A percentile compares a stretch with the other conserved stretches of the same genome.
These are phyloP conservation scores for Xylaria sp. DNA, from an alignment of 2,329 filamentous ascomycete genomes.

Conservation along the genomic window DNA sequence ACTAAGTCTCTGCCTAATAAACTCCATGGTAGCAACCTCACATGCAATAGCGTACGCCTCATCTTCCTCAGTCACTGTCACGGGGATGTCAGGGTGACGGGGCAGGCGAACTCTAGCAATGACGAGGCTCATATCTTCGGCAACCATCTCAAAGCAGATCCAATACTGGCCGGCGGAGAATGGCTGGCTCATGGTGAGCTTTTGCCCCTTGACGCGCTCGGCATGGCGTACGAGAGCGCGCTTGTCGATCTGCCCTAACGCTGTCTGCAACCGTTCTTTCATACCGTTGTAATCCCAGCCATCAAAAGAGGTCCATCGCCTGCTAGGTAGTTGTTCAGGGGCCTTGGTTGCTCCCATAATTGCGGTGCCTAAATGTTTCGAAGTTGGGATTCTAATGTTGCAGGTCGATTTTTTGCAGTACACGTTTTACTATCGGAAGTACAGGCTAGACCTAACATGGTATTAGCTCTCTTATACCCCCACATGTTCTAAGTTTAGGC, in stretches of 20 bases:
- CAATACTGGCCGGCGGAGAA: slow-evolving; percentile 48
- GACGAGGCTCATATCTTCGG: slow-evolving; percentile 12
- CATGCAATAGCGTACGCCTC: slow-evolving; percentile 29
- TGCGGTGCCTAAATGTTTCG: not conserved
- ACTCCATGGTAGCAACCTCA: slow-evolving; percentile 33
- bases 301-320: slow-evolving; percentile 35
- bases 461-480: no score
- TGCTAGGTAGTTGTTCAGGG: slow-evolving; percentile 48
- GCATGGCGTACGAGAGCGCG: slow-evolving; percentile 40
- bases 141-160: slow-evolving; percentile 33
- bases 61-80: slow-evolving; percentile 29
- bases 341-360: slow-evolving; percentile 39
- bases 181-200: slow-evolving; percentile 45
- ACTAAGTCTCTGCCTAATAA: slow-evolving; percentile 22
- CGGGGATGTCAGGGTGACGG: slow-evolving; percentile 23
- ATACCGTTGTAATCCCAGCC: slow-evolving; percentile 37
- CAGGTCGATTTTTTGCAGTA: no score
- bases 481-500: no score
- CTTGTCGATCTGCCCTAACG: slow-evolving; percentile 36
- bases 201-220: slow-evolving; percentile 41
- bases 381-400: slow-evolving; percentile 6
- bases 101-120: slow-evolving; percentile 33
- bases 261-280: slow-evolving; percentile 31
- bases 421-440: no score
- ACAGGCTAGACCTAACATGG: no score